Base-by-base conservation (phyloP, 495 filamentous ascomycete genomes). In the Trichoderma orchidacearum region DNA sequence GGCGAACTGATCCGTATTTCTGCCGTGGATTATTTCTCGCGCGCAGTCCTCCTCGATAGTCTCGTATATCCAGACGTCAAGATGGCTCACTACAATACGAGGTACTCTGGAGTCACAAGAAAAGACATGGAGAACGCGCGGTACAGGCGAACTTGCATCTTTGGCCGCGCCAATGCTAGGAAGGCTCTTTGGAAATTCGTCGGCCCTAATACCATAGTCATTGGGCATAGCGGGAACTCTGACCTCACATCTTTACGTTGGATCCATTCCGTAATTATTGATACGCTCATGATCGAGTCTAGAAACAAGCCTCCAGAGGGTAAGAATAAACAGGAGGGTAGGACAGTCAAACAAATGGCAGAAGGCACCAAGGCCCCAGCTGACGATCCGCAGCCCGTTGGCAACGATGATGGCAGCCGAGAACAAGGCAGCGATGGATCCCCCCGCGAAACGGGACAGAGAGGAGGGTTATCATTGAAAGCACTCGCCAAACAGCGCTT, bases 21-120 rank as follows among this genome's bases (percentile, higher is more conserved):
- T 21, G 62, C 67, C 1, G 55, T 79, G 5, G 77, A 80, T 54
- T 72, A 70, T 53, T 68, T 76, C 58, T 66, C 67, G 0, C 70
- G 75, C 1, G 61, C 70, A 3, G 41, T 67, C 2, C 64, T 79
- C 11, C 60, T 80, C 27, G 64, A 80, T 55, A 58, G 60, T 0
- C 59, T 79, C 8, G 76, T 79, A 0, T 60, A 53, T 1, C 76
- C 77, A 0, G 59, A 56, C 0, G 60, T 69, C 0, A 15, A 54
- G 3, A 74, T 79, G 56, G 35, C 34, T 9, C 69, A 79, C 55
- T 67, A 64, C 61, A 70, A 72, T 30, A 71, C 69, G 0, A 61
- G 59, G 0, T 72, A 61, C 23, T 75, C 72, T 13, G 75, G 76
- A 0, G 59, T 79, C 0, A 65, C 57, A 0, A 36, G 51, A 28